Base-by-base conservation (phyloP, 331 rosid genomes). In the Spiraea crenata region DNA sequence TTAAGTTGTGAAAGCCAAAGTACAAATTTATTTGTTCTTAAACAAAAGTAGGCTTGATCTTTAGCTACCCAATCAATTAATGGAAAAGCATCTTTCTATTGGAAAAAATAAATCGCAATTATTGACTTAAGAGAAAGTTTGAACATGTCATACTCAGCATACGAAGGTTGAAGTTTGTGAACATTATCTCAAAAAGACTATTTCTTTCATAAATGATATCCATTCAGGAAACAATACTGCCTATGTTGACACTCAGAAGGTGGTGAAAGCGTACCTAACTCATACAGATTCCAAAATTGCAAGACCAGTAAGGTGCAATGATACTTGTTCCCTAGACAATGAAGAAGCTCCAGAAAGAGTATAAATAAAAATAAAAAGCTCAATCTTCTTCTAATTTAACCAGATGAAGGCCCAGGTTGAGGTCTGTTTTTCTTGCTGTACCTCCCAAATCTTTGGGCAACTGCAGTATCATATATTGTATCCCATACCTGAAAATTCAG, bases 401-500 rank as follows among this genome's bases (percentile, higher is more conserved):
- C 19, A 59, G 44, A 65, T 79, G 77, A 82, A 34, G 77, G 48
- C 11, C 11, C 76, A 58, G 85, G 16, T 48, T 68, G 75, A 62
- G 63, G 54, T 71, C 25, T 63, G 67, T 62, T 87, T 77, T 3
- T 63, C 63, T 58, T 82, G 55, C 39, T 70, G 73, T 57, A 69
- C n/a, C 72, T 76, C 45, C 67, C 82, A 47, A 79, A 90, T 76
- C 80, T 82, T 74, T 65, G 85, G 42, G 85, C 67, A 60, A 86
- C 64, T 7, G 69, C 79, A 45, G 85, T 40, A 47, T 83, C 86
- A 8, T 85, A 72, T 49, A 66, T 76, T 12, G 90, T 76, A 70
- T 86, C 86, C 92, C 95, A 88, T 2, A 88, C 69, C 96, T 90
- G 69, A 67, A 77, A 77, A 74, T 77, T 64, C 69, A 70, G 48